These are phyloP conservation scores for Fusarium sp. DNA, from an alignment of 2,329 filamentous ascomycete species.

Conservation along the genomic window DNA sequence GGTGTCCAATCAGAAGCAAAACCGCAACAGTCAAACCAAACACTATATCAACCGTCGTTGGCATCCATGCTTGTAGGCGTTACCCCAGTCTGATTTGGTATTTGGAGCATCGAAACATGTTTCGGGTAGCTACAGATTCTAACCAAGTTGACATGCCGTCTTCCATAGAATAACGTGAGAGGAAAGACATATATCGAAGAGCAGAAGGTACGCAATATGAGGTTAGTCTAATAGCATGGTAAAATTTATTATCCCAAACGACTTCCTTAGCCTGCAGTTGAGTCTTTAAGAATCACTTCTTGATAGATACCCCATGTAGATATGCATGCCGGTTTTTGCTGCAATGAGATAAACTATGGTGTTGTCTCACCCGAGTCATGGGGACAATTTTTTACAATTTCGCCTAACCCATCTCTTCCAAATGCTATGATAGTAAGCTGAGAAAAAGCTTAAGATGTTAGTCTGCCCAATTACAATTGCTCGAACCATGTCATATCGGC, in stretches of 20 bases:
- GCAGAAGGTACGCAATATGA: neutral
- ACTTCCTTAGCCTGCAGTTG: neutral
- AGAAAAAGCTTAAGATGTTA: neutral
- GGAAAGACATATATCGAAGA: neutral
- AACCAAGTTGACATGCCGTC: neutral
- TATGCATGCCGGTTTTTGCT: neutral
- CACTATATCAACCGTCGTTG: neutral
- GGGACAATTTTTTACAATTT: neutral
- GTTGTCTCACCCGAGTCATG: constrained; percentile 14
- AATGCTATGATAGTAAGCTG: neutral
- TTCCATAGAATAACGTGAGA: neutral
- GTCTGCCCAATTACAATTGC: constrained; percentile 3
- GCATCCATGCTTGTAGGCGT: neutral
- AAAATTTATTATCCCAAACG: neutral
- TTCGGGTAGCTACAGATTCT: constrained; percentile 25
- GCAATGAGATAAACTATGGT: constrained; percentile 11
- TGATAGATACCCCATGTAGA: neutral
- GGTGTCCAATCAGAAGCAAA: constrained; percentile 2
- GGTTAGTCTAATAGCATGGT: neutral
- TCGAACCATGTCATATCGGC: constrained; percentile 11
- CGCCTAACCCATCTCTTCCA: neutral
- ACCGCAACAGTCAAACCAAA: neutral
- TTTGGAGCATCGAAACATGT: constrained; percentile 23
- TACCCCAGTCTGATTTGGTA: neutral
- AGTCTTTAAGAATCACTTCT: neutral